Base-by-base conservation (phyloP, 495 filamentous ascomycete genomes). In the Astrothelium macrocarpum region DNA sequence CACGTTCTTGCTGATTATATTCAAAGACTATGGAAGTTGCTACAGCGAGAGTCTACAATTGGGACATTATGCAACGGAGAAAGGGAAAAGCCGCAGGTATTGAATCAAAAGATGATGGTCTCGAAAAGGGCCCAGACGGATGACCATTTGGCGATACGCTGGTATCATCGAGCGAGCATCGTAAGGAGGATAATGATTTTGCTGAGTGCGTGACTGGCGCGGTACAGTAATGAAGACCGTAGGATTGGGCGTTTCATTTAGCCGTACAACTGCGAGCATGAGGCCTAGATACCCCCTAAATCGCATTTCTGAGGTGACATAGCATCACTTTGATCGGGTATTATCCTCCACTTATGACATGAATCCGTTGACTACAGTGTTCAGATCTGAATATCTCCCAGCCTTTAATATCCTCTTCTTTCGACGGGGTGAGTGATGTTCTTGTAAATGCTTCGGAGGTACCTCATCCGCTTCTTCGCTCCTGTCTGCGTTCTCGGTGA, bases 1-100 rank as follows among this genome's bases (percentile, higher is more conserved):
- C n/a, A 36, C 10, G 29, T 43, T 11, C 56, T 43, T 5, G 28
- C n/a, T 56, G 31, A 59, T 23, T 58, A 18, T 11, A 36, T 11
- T 25, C n/a, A 26, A 26, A 96, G 90, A 98, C 94, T 0, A 83
- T 98, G 76, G 94, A 98, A 75, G 94, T 98, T 43, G 94, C 94
- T 14, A 91, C 91, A 20, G 94, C 94, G 25, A 81, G 95, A 62
- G 90, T 98, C n/a, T 98, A 97, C 74, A 98, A 98, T 74, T 97
- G 93, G 90, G 94, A 98, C 71, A 89, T 98, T 7, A 89, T 90
- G 36, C 86, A 95, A 80, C 89, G 93, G 75, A 79, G 94, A 64
- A 96, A 95, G 81, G 93, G 96, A 63, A 93, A 90, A 74, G 82
- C 80, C 20, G 87, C 88, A 9, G 85, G 63, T 26, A 45, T 34